These are phyloP conservation scores for Solanum chmielewskii DNA, from an alignment of 257 asterid genomes.

Conservation along the genomic window DNA sequence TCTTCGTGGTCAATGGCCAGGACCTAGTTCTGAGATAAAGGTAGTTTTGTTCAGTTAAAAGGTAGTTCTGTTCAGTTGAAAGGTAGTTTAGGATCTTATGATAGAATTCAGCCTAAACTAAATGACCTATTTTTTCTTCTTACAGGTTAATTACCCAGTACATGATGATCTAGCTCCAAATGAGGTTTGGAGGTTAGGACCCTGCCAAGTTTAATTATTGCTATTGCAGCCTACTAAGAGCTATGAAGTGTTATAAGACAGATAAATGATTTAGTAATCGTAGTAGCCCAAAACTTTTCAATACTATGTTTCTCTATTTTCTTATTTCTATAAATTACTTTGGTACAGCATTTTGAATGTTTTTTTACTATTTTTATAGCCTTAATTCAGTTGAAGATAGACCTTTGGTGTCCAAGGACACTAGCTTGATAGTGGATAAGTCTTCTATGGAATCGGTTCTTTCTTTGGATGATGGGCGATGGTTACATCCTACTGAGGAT, in stretches of 20 bases:
- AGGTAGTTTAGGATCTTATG: background rate
- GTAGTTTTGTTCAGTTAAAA: conserved; percentile 16
- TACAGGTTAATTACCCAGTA: conserved; percentile 84
- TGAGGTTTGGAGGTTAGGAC: conserved; percentile 57
- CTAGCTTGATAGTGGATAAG: conserved; percentile 23
- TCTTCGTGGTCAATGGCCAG: conserved; percentile 77
- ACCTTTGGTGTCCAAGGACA: conserved; percentile 16
- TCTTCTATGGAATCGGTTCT: conserved; percentile 71
- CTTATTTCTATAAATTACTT: background rate
- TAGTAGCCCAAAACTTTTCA: background rate
- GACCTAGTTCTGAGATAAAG: conserved; percentile 65
- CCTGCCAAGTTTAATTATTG: conserved; percentile 1
- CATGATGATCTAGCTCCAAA: conserved; percentile 33
- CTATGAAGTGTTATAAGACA: background rate
- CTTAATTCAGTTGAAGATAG: conserved; percentile 46
- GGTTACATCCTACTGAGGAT: conserved; percentile 53
- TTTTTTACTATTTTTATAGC: conserved; percentile 39
- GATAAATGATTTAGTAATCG: background rate
- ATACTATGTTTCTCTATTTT: background rate
- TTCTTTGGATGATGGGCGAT: conserved; percentile 80
- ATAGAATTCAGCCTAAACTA: background rate
- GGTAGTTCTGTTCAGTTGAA: background rate
- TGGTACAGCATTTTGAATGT: conserved; percentile 16
- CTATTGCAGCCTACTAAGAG: background rate
- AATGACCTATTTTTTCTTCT: background rate